Conservation (phyloP, 2,329 filamentous ascomycete species). For the Aspergillus latus region DNA sequence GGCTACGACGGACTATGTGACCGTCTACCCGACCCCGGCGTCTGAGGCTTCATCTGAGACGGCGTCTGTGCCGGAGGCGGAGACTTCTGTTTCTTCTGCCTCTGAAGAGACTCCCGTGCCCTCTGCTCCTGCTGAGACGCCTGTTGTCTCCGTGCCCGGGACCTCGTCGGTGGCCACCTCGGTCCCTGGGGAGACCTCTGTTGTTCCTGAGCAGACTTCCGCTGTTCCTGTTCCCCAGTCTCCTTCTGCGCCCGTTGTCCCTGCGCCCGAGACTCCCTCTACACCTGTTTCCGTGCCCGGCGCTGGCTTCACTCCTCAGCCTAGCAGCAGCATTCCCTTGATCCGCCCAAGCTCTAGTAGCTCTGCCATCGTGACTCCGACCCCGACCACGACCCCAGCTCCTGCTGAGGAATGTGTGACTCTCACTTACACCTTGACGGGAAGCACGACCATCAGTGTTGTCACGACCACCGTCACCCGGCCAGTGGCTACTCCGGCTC, state of each 20-base stretch:
- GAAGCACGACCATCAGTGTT: too few species aligned
- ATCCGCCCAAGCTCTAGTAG: constrained; percentile 5
- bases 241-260: not conserved
- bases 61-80: not conserved
- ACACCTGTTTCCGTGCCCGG: constrained; percentile 4
- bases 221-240: not conserved
- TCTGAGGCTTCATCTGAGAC: not conserved
- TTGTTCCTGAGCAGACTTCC: not conserved
- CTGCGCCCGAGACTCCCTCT: constrained; percentile 6
- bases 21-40: constrained; percentile 21
- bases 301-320: constrained; percentile 6
- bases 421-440: too few species aligned
- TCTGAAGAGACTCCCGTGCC: constrained; percentile 10
- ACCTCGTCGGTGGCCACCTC: not conserved
- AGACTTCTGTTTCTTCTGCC: not conserved
- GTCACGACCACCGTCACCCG: too few species aligned
- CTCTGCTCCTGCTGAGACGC: constrained; percentile 3
- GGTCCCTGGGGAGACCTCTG: not conserved
- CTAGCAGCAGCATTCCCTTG: constrained; percentile 14
- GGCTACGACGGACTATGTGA: constrained; percentile 13
- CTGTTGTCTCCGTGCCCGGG: not conserved
- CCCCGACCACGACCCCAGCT: not conserved
- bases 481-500: too few species aligned
- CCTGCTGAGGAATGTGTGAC: too few species aligned
- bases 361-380: constrained; percentile 19